Evolutionary conservation across 192 early-diverging fungal genomes (phyloP).

Genomic region (Dissophora ornata): DNA sequence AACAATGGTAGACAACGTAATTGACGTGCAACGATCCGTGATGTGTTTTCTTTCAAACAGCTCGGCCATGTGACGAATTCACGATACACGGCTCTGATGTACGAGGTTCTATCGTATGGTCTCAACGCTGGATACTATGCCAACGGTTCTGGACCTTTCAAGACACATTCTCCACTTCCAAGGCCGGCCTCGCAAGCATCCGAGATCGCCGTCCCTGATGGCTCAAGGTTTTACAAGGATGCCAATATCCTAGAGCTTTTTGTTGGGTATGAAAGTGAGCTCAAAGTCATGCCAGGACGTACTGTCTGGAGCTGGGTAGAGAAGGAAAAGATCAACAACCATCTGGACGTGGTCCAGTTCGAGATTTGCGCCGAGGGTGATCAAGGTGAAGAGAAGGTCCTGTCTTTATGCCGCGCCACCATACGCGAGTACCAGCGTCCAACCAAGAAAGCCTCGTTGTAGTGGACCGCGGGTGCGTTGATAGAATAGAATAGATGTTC

Average conservation of each 20-base stretch:
- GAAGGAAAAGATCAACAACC: conserved; percentile 2
- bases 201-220: conserved; percentile 9
- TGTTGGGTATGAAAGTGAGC: conserved; percentile 32
- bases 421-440: conserved; percentile 3
- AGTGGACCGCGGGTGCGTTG: too few relatives aligned
- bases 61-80: conserved; percentile 40
- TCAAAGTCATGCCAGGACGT: conserved; percentile 18
- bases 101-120: conserved; percentile 24
- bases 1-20: too few relatives aligned
- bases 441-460: background rate
- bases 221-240: conserved; percentile 17
- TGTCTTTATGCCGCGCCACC: conserved; percentile 8
- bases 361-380: conserved; percentile 20
- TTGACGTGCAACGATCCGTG: too few relatives aligned
- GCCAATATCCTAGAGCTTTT: conserved; percentile 29
- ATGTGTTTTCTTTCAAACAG: background rate
- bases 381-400: background rate
- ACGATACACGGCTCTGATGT: conserved; percentile 14
- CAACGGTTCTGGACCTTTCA: conserved; percentile 21
- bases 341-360: conserved; percentile 15
- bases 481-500: background rate
- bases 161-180: conserved; percentile 3
- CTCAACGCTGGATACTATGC: conserved; percentile 36
- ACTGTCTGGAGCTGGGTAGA: conserved; percentile 48
- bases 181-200: background rate